Base-by-base conservation (phyloP, 163 green algal species). In the Chloromonas sp. region DNA sequence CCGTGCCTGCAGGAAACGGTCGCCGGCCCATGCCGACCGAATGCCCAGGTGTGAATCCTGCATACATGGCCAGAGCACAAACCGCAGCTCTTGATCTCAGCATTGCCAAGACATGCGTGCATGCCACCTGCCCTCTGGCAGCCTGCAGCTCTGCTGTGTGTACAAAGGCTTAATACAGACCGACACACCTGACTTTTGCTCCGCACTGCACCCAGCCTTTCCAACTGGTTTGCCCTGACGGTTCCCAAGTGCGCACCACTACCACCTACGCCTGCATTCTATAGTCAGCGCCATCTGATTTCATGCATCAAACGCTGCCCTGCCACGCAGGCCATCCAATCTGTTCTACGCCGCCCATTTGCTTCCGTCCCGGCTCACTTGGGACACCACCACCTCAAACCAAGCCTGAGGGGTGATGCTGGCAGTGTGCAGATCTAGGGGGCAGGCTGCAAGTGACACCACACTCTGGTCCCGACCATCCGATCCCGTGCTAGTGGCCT, bases 31-130 rank as follows among this genome's bases (percentile, higher is more conserved):
- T 0, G 61, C 81, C 2, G 85, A 83, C 0, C 85, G 74, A 14
- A 88, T 74, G 0, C 85, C 85, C 1, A 85, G 58, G 79, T 78
- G 85, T n/a, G 83, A 81, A 62, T 78, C 85, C 76, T 88, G 85
- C 76, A 83, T 36, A 36, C 36, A 36, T 36, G 36, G 36, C 36
- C 36, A 36, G 36, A 36, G 36, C 36, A 36, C 36, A 36, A 36
- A 36, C 36, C 36, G 36, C 36, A 36, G 36, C 36, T 36, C 36
- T 36, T 36, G 36, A 36, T 36, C 36, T 8, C 59, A 88, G 66
- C 66, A 74, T 15, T 11, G 66, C 66, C 5, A 5, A 15, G 5
- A 74, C 66, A 15, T 5, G 66, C 66, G 66, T 11, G 11, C 11
- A 11, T 74, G 5, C 5, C 11, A 11, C 5, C 66, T 74, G 66